Base-by-base conservation (phyloP, 2,329 filamentous ascomycete species). In the Penicillium digitatum region DNA sequence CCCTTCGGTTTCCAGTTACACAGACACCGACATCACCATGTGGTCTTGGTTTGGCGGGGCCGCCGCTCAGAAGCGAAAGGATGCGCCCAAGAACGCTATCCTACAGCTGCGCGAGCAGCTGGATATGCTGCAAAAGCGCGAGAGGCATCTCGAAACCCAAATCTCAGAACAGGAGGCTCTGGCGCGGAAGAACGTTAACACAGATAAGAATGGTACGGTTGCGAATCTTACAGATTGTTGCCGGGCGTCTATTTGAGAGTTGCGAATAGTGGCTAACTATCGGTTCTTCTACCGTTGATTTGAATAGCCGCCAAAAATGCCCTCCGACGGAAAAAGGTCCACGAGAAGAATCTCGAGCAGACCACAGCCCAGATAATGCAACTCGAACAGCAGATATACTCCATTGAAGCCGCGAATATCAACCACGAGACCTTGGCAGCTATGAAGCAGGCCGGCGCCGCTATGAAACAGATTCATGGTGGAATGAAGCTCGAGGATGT, bases 401-500 rank as follows among this genome's bases (percentile, higher is more conserved):
- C 89, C 57, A 97, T 99, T 79, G 94, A 99, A 76, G 90, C 92
- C 45, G 94, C 94, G 59, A 99, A 97, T 74, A 96, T 99, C 80
- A 99, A 99, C 81, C 87, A 93, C 77, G 92, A 96, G 80, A 99
- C 94, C 12, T 81, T 97, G 62, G 84, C 87, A 64, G 93, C 92
- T 8, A 96, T 99, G 91, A 87, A 95, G 83, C 87, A 87, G 71
- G 93, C 94, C 11, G 86, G 89, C 62, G 79, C 86, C 58, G 94
- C 93, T 34, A 97, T 99, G 92, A 88, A 92, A 79, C 80, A 87
- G 61, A 99, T 99, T 66, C 91, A 97, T 72, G 87, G 86, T 66
- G 89, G 89, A 61, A 84, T 97, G 62, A 96, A 90, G 46, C 89
- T 94, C 61, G 91, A 96, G 67, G 94, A 95, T 77, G 93, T 99